These are phyloP conservation scores for Leishmania martiniquensis DNA, from an alignment of 208 protist genomes.

Conservation along the genomic window DNA sequence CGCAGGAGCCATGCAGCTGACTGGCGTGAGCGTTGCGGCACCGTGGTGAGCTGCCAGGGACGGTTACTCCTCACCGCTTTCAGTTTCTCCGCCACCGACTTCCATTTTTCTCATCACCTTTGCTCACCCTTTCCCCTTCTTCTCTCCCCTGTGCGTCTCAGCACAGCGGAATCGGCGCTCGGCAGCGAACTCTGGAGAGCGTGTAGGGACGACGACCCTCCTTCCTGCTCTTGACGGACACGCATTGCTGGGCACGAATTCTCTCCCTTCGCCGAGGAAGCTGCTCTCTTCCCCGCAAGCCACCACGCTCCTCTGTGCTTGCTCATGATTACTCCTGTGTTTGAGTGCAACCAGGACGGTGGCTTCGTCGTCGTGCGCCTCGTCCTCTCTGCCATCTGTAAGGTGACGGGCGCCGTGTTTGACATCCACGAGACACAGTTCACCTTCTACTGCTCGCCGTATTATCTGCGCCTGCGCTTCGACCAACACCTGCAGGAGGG, in stretches of 20 bases:
- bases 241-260: background rate
- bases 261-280: background rate
- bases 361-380: constrained; percentile 83
- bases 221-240: background rate
- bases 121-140: background rate
- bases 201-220: background rate
- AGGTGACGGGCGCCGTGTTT: constrained; percentile 80
- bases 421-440: constrained; percentile 83
- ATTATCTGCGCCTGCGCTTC: constrained; percentile 91
- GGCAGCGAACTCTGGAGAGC: background rate
- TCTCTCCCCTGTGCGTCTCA: background rate
- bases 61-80: background rate
- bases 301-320: constrained; percentile 37
- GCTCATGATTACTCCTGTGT: constrained; percentile 73
- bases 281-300: background rate
- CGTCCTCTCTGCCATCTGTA: constrained; percentile 76
- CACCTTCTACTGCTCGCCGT: constrained; percentile 89
- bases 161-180: background rate
- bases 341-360: constrained; percentile 81
- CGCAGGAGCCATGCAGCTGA: background rate
- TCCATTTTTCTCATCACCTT: background rate
- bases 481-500: constrained; percentile 76
- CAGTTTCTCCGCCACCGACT: background rate
- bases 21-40: background rate
- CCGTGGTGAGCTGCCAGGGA: background rate